These are phyloP conservation scores for Schoenoplectus triqueter DNA, from an alignment of 202 grass and related monocot species.

Conservation along the genomic window DNA sequence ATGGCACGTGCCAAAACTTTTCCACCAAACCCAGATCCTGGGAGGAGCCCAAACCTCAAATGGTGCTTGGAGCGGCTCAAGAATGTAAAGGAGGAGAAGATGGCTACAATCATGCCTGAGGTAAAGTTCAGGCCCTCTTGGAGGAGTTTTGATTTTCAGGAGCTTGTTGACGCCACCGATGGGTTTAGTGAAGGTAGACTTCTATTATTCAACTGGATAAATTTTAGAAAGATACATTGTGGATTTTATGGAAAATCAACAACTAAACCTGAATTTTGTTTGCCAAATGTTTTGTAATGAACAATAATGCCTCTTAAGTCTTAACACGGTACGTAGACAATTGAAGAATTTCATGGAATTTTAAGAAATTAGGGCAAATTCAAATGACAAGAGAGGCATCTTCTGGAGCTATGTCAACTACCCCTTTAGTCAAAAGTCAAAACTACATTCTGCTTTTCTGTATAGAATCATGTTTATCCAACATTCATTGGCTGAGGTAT, in stretches of 20 bases:
- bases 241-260: not conserved
- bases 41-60: constrained; percentile 50
- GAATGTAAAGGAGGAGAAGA: constrained; percentile 55
- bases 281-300: not conserved
- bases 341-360: not conserved
- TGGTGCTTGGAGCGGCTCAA: constrained; percentile 66
- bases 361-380: constrained; percentile 11
- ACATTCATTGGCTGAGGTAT: not conserved
- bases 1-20: constrained; percentile 73
- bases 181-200: constrained; percentile 78
- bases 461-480: too few relatives aligned
- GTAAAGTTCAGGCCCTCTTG: constrained; percentile 89
- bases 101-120: constrained; percentile 57
- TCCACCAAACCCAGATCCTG: constrained; percentile 42
- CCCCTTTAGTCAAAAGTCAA: not conserved
- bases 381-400: not conserved
- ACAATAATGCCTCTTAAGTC: not conserved
- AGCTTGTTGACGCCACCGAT: constrained; percentile 80
- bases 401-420: not conserved
- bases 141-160: constrained; percentile 90
- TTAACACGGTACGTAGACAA: not conserved
- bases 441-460: not conserved
- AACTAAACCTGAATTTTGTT: not conserved
- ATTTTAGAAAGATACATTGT: not conserved
- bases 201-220: not conserved